Evolutionary conservation across 371 early-diverging fungal species (phyloP).

Genomic region (Apophysomyces elegans): DNA sequence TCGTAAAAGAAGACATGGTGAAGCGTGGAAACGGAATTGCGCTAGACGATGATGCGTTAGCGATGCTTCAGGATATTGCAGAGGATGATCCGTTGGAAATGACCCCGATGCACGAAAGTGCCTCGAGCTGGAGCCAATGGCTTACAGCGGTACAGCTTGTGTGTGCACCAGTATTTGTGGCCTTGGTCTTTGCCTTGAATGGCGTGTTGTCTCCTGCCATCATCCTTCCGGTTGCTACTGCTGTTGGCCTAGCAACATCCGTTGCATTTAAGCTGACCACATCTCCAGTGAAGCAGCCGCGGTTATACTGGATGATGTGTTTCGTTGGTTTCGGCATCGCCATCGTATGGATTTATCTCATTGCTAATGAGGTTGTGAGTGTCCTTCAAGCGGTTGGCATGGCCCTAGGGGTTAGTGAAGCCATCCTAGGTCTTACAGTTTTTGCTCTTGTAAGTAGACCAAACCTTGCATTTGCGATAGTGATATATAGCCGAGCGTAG

Average conservation of each 20-base stretch:
- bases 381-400: slow-evolving; percentile 79
- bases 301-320: slow-evolving; percentile 55
- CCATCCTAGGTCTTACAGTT: slow-evolving; percentile 81
- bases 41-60: slow-evolving; percentile 33
- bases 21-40: slow-evolving; percentile 13
- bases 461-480: background rate
- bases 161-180: slow-evolving; percentile 40
- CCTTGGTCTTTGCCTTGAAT: slow-evolving; percentile 37
- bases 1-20: slow-evolving; percentile 50
- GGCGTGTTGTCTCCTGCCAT: slow-evolving; percentile 22
- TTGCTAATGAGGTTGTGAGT: slow-evolving; percentile 87
- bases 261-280: slow-evolving; percentile 38
- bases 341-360: slow-evolving; percentile 78
- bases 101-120: slow-evolving; percentile 16
- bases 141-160: slow-evolving; percentile 51
- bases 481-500: slow-evolving; percentile 28
- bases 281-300: slow-evolving; percentile 28
- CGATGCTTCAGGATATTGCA: slow-evolving; percentile 32
- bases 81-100: slow-evolving; percentile 21
- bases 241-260: slow-evolving; percentile 25
- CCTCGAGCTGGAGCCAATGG: slow-evolving; percentile 45
- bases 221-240: slow-evolving; percentile 30
- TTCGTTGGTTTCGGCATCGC: slow-evolving; percentile 75
- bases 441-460: slow-evolving; percentile 72
- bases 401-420: slow-evolving; percentile 76